Evolutionary conservation across 805 yeast genomes (phyloP).

Genomic region (Yamadazyma sp.): DNA sequence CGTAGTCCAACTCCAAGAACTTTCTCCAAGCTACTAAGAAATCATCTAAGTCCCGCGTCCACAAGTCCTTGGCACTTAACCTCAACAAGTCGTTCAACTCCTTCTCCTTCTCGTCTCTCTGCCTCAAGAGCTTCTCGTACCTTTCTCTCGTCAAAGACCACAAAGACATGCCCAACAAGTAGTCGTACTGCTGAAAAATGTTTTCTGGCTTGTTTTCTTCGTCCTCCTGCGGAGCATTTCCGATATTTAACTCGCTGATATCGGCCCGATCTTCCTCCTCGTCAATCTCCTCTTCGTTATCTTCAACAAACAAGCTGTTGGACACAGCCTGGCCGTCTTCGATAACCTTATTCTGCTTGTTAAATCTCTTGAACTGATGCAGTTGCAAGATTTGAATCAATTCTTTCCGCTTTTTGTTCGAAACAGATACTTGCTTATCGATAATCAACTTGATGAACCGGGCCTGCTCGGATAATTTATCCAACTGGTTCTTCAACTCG

Average conservation of each 20-base stretch:
- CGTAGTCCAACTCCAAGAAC: constrained; percentile 66
- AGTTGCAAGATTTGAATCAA: constrained; percentile 63
- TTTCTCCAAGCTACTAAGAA: constrained; percentile 66
- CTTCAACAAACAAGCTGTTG: constrained; percentile 28
- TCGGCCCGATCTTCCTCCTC: constrained; percentile 43
- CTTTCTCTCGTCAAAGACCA: constrained; percentile 92
- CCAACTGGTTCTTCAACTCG: constrained; percentile 70
- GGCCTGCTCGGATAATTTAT: constrained; percentile 78
- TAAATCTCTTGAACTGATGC: constrained; percentile 73
- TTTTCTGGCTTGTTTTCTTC: constrained; percentile 52
- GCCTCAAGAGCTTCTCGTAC: constrained; percentile 74
- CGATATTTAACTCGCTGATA: constrained; percentile 27
- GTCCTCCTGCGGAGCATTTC: constrained; percentile 25
- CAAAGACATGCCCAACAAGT: constrained; percentile 85
- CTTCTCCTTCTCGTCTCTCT: constrained; percentile 67
- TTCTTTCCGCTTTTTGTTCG: constrained; percentile 68
- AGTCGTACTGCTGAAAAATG: constrained; percentile 71
- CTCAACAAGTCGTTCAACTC: constrained; percentile 67
- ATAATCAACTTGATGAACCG: constrained; percentile 89
- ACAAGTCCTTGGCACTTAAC: constrained; percentile 79
- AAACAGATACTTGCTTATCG: constrained; percentile 65
- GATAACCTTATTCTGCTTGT: constrained; percentile 65
- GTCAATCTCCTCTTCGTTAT: constrained; percentile 43
- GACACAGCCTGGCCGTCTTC: constrained; percentile 35
- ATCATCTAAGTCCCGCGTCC: constrained; percentile 80